Base-by-base conservation (phyloP, 116 monocot genomes). In the Trichopus zeylanicus region DNA sequence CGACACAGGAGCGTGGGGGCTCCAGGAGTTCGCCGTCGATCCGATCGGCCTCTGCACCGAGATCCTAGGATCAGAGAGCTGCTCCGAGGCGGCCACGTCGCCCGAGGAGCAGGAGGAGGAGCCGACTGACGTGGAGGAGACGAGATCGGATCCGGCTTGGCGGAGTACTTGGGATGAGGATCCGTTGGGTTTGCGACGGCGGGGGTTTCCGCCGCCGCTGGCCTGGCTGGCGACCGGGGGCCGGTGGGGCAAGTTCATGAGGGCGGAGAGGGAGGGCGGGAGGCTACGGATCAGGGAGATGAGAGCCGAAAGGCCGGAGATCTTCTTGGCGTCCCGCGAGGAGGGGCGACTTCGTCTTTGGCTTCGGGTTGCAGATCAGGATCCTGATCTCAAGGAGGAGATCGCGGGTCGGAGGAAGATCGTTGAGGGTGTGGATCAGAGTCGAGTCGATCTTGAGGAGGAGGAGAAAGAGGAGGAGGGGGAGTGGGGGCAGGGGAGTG, bases 151-250 rank as follows among this genome's bases (percentile, higher is more conserved):
- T n/a, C n/a, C n/a, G n/a, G n/a, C n/a, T n/a, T 7, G 19, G 49
- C 19, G 49, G 49, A 49, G 49, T n/a, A 49, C 1, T 21, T 20
- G 49, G 7, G 49, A 5, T 7, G 49, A 22, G 22, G 49, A 49
- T 12, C 42, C 12, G 49, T 21, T n/a, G 21, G 9, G 13, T 3
- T 22, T 20, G 21, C 23, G 19, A 8, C 49, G 23, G 6, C 19
- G 49, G 49, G 23, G 49, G 23, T 23, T 46, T n/a, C 73, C 73
- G 3, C 74, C 74, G 23, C 74, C 74, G n/a, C 39, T 74, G 37
- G 56, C 74, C 5, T 67, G 68, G 74, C 32, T 67, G 32, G 51
- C 6, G 15, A 20, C 7, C 0, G 24, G 19, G 4, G 66, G 6
- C 9, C 46, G 56, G 56, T 4, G 56, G 39, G 29, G 66, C 13